Conservation (phyloP, 805 yeast genomes). For the Starmerella ratchasimensis region DNA sequence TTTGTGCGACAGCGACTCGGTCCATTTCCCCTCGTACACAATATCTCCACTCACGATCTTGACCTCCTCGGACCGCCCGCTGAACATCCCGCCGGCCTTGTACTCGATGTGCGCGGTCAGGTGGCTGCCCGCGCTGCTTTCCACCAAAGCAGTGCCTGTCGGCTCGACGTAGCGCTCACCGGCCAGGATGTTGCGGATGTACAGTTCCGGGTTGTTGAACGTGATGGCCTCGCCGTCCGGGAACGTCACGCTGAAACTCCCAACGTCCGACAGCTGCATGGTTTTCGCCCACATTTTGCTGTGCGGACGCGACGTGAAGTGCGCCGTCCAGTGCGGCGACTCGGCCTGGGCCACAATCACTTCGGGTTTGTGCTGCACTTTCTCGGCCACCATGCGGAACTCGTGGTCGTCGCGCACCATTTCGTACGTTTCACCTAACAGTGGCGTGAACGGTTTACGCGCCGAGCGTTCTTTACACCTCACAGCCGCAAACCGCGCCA, state of each 20-base stretch:
- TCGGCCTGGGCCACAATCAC: conserved; percentile 74
- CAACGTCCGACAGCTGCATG: conserved; percentile 66
- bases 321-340: conserved; percentile 45
- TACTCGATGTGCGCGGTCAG: conserved; percentile 57
- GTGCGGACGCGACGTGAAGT: conserved; percentile 33
- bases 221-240: conserved; percentile 54
- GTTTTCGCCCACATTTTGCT: conserved; percentile 95
- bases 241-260: conserved; percentile 45
- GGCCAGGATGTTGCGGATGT: conserved; percentile 75
- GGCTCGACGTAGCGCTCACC: conserved; percentile 95
- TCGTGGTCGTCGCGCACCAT: conserved; percentile 73
- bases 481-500: conserved; percentile 54
- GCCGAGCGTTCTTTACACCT: conserved; percentile 61
- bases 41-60: conserved; percentile 22
- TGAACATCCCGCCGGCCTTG: conserved; percentile 72
- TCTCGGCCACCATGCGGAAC: conserved; percentile 63
- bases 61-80: conserved; percentile 64
- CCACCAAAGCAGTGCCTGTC: conserved; percentile 47
- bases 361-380: conserved; percentile 77
- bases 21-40: conserved; percentile 61
- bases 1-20: conserved; percentile 30
- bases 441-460: conserved; percentile 89
- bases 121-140: conserved; percentile 44
- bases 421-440: conserved; percentile 87
- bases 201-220: conserved; percentile 73